These are phyloP conservation scores for Yamadazyma dushanensis DNA, from an alignment of 1,139 yeast species.

Conservation along the genomic window DNA sequence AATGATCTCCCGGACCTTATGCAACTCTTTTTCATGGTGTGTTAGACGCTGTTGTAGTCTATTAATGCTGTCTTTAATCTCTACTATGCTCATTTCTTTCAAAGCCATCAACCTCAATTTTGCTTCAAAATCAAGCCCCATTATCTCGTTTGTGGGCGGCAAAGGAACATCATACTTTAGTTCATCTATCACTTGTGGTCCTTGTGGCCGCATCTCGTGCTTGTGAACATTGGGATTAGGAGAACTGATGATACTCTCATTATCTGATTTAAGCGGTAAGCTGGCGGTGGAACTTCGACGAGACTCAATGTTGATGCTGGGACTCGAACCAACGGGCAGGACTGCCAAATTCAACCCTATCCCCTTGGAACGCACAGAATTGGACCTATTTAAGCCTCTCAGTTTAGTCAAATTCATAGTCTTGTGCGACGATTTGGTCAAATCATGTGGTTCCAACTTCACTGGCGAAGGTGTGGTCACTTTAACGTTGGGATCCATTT, in stretches of 20 bases:
- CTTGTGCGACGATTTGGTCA: constrained; percentile 4
- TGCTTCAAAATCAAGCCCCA: constrained; percentile 46
- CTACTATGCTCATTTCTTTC: constrained; percentile 62
- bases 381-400: constrained; percentile 11
- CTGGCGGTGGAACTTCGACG: background rate
- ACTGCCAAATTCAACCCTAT: constrained; percentile 34
- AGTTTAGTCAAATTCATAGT: constrained; percentile 9
- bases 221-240: background rate
- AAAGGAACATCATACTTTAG: constrained; percentile 29
- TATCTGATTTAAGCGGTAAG: background rate
- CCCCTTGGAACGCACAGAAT: constrained; percentile 24
- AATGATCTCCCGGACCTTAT: constrained; percentile 41
- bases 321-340: constrained; percentile 22
- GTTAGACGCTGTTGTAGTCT: constrained; percentile 30
- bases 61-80: constrained; percentile 50
- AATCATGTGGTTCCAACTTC: constrained; percentile 1
- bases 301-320: constrained; percentile 4
- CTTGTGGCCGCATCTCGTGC: background rate
- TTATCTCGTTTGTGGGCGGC: constrained; percentile 34
- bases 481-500: constrained; percentile 3
- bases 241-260: background rate
- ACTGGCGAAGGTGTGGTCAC: constrained; percentile 10
- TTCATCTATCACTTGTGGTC: constrained; percentile 11
- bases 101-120: constrained; percentile 57
- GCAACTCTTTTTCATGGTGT: constrained; percentile 49